A percentile compares a stretch with the other conserved stretches of the same genome.
Evolutionary conservation across 306 rosid species (phyloP).

Genomic region (Spatholobus suberectus): DNA sequence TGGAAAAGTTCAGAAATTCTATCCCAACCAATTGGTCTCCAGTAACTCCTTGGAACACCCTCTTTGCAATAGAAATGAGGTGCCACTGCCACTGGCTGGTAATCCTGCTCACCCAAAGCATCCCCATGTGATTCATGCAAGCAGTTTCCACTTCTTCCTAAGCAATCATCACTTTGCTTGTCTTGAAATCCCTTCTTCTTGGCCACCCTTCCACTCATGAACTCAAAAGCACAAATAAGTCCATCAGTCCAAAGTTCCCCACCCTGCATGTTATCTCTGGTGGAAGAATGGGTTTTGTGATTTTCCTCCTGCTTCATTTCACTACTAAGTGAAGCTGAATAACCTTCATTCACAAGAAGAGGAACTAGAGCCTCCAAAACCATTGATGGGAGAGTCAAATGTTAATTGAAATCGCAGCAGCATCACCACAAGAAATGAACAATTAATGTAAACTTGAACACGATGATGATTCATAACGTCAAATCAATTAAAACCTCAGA

Average conservation of each 20-base stretch:
- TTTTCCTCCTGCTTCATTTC: slow-evolving; percentile 46
- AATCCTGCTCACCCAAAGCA: slow-evolving; percentile 19
- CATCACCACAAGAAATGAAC: slow-evolving; percentile 15
- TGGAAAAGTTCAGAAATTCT: slow-evolving; percentile 63
- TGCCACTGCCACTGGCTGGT: neutral
- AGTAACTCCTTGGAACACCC: slow-evolving; percentile 50
- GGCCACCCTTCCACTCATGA: slow-evolving; percentile 25
- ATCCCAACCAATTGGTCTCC: slow-evolving; percentile 72
- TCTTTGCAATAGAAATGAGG: slow-evolving; percentile 33
- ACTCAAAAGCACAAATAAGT: slow-evolving; percentile 72
- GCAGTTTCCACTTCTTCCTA: slow-evolving; percentile 17
- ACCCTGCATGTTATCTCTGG: slow-evolving; percentile 22
- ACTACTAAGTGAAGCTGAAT: slow-evolving; percentile 23
- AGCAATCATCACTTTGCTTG: neutral
- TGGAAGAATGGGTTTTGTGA: slow-evolving; percentile 11
- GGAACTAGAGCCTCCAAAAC: slow-evolving; percentile 49
- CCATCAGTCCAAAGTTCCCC: slow-evolving; percentile 68
- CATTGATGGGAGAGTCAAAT: slow-evolving; percentile 38
- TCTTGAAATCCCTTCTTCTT: slow-evolving; percentile 42
- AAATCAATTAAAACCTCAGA: neutral
- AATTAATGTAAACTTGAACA: neutral
- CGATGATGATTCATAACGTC: neutral
- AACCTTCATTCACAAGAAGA: slow-evolving; percentile 43
- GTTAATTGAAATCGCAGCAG: slow-evolving; percentile 24
- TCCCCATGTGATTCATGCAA: slow-evolving; percentile 23